These are phyloP conservation scores for barrel medic (Medicago truncatula) DNA, from an alignment of 306 rosid species.

Conservation along the genomic window MtrunA17r5.0-ANR NC_053042.1:16946501-16947000, in stretches of 20 bases:
- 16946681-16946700: slow-evolving; percentile 29
- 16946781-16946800: not conserved
- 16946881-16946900: too few species aligned
- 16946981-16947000: too few species aligned
- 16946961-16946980: too few species aligned
- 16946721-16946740: not conserved
- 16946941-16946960: too few species aligned
- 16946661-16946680: slow-evolving; percentile 1
- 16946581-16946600: slow-evolving; percentile 17
- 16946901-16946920: too few species aligned
- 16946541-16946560: too few species aligned
- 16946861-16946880: too few species aligned
- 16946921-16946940: too few species aligned
- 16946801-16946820: not conserved
- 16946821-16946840: not conserved
- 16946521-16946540: too few species aligned
- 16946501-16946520: too few species aligned
- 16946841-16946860: not conserved
- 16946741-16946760: slow-evolving; percentile 25
- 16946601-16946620: not conserved
- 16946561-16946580: not conserved
- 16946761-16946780: not conserved
- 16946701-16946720: slow-evolving; percentile 6
- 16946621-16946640: not conserved
- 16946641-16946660: not conserved